Conservation (phyloP, 1,139 yeast species). For the Taphrina confusa region DNA sequence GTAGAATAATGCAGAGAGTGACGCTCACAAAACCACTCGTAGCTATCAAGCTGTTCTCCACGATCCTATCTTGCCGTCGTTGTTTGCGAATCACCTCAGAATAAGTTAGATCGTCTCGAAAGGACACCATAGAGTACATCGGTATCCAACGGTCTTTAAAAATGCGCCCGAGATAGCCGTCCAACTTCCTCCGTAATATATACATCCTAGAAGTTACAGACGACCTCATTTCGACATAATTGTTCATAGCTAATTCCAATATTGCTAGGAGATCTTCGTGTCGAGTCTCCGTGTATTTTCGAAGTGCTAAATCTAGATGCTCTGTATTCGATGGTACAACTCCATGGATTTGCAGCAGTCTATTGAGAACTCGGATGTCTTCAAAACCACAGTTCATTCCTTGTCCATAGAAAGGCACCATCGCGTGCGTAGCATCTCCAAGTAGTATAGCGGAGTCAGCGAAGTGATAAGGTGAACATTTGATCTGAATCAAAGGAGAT, state of each 20-base stretch:
- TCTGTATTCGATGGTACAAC: slow-evolving; percentile 52
- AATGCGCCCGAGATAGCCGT: slow-evolving; percentile 54
- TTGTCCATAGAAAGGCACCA: slow-evolving; percentile 97
- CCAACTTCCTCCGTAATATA: slow-evolving; percentile 66
- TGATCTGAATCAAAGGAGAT: slow-evolving; percentile 66
- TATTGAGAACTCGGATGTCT: slow-evolving; percentile 65
- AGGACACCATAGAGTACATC: slow-evolving; percentile 87
- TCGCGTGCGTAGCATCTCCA: slow-evolving; percentile 94
- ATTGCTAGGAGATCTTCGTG: slow-evolving; percentile 72
- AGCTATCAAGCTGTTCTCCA: background rate
- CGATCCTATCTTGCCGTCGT: slow-evolving; percentile 52
- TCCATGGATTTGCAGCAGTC: slow-evolving; percentile 47
- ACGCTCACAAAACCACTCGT: background rate
- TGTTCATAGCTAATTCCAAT: slow-evolving; percentile 72
- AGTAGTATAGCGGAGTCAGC: slow-evolving; percentile 66
- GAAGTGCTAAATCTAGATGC: slow-evolving; percentile 58
- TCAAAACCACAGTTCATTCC: slow-evolving; percentile 98
- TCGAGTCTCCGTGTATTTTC: slow-evolving; percentile 59
- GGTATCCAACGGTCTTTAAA: slow-evolving; percentile 60
- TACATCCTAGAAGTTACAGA: slow-evolving; percentile 69
- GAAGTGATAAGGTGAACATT: slow-evolving; percentile 60
- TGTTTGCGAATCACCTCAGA: slow-evolving; percentile 62
- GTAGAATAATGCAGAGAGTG: background rate
- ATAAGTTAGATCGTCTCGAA: slow-evolving; percentile 78
- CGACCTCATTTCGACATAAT: slow-evolving; percentile 85